Conservation (phyloP, 495 filamentous ascomycete genomes). For the Pyrenula aspistea region DNA sequence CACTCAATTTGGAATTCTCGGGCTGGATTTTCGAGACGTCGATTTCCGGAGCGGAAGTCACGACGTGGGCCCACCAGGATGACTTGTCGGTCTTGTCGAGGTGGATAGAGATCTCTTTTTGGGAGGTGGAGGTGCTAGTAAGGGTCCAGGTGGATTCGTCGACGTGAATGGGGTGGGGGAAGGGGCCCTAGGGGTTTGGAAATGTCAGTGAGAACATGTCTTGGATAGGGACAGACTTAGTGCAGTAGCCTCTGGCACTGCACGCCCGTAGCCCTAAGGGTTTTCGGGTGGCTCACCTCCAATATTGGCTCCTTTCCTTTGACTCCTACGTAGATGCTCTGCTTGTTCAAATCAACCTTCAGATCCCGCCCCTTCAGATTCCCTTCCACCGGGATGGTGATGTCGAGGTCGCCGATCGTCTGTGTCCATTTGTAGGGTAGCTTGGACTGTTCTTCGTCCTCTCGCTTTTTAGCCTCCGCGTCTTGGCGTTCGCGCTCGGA, state of each 20-base stretch:
- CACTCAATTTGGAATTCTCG: slow-evolving; percentile 77
- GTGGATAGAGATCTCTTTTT: slow-evolving; percentile 75
- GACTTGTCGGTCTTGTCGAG: slow-evolving; percentile 95
- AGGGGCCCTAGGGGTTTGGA: slow-evolving; percentile 49
- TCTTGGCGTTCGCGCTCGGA: slow-evolving; percentile 39
- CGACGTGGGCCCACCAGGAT: slow-evolving; percentile 94
- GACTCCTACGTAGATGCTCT: slow-evolving; percentile 63
- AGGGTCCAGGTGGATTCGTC: slow-evolving; percentile 96
- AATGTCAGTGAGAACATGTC: neutral
- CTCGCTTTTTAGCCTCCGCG: slow-evolving; percentile 60
- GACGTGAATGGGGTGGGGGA: slow-evolving; percentile 65
- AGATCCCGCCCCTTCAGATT: slow-evolving; percentile 80
- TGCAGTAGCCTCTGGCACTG: neutral
- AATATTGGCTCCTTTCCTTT: slow-evolving; percentile 84
- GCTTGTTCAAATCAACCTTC: slow-evolving; percentile 70
- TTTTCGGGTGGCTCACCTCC: slow-evolving; percentile 41
- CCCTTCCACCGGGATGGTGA: slow-evolving; percentile 61
- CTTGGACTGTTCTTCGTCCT: slow-evolving; percentile 76
- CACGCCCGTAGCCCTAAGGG: neutral
- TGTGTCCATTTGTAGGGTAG: slow-evolving; percentile 98
- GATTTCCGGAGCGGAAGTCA: slow-evolving; percentile 67
- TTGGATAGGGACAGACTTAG: neutral
- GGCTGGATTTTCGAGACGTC: slow-evolving; percentile 91
- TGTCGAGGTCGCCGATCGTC: slow-evolving; percentile 83
- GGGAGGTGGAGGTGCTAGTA: slow-evolving; percentile 40